Percentiles rank a stretch among this genome's conserved stretches.
phyloP scores from a whole-genome alignment of 2,329 filamentous ascomycete species.

The Mycogone perniciosa region DNA sequence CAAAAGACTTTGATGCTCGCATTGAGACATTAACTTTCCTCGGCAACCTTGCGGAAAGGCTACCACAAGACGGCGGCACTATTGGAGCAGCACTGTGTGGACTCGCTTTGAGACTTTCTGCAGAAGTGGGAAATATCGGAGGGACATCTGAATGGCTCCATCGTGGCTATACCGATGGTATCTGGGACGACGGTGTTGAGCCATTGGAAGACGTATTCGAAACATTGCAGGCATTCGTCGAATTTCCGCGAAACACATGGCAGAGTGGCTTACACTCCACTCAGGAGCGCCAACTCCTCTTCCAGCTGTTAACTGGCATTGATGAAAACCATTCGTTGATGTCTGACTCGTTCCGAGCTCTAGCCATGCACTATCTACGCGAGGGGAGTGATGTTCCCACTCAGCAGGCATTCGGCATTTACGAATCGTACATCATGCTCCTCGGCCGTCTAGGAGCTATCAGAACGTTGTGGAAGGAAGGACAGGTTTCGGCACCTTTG shows the following conservation, averaged over 20 bases:
- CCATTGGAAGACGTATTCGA: slow-evolving; percentile 17
- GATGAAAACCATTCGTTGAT: slow-evolving; percentile 17
- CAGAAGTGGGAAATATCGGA: slow-evolving; percentile 19
- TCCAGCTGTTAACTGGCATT: slow-evolving; percentile 25
- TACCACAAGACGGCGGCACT: slow-evolving; percentile 19
- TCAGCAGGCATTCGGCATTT: slow-evolving; percentile 14
- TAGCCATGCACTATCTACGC: slow-evolving; percentile 15
- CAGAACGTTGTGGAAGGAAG: slow-evolving; percentile 27
- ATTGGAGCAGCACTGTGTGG: slow-evolving; percentile 25
- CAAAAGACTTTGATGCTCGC: slow-evolving; percentile 1
- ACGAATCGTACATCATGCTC: slow-evolving; percentile 22
- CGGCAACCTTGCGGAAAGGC: slow-evolving; percentile 34
- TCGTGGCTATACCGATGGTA: slow-evolving; percentile 15
- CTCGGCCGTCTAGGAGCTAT: slow-evolving; percentile 27
- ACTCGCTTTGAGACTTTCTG: slow-evolving; percentile 26
- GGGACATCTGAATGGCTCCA: slow-evolving; percentile 21
- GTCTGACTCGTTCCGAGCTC: slow-evolving; percentile 21
- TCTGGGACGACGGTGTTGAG: slow-evolving; percentile 13
- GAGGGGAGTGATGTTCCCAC: not conserved
- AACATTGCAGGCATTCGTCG: slow-evolving; percentile 16
- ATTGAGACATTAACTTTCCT: slow-evolving; percentile 30
- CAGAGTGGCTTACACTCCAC: not conserved
- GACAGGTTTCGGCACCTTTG: slow-evolving; percentile 14
- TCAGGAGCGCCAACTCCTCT: slow-evolving; percentile 20
- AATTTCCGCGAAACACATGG: not conserved